phyloP scores from a whole-genome alignment of 2,329 filamentous ascomycete species.

The Aspergillus tamarii region DNA sequence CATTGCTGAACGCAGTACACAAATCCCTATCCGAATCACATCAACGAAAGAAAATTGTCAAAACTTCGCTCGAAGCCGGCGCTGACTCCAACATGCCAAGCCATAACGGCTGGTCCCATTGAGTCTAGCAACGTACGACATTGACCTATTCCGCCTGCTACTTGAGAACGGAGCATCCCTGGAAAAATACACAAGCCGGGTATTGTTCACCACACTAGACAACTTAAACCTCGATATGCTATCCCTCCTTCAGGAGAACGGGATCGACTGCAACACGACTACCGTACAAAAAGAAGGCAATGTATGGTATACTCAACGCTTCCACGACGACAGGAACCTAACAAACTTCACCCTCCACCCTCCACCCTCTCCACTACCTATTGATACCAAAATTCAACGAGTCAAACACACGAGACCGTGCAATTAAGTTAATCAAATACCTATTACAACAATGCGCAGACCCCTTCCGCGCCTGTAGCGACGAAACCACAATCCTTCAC shows the following conservation, averaged over 20 bases:
- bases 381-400: constrained; percentile 22
- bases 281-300: constrained; percentile 11
- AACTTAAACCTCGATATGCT: constrained; percentile 12
- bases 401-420: constrained; percentile 15
- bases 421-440: constrained; percentile 17
- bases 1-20: constrained; percentile 1
- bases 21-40: constrained; percentile 13
- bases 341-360: constrained; percentile 8
- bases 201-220: constrained; percentile 14
- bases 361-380: constrained; percentile 22
- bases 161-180: constrained; percentile 16
- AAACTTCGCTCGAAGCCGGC: constrained; percentile 19
- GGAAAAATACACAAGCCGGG: constrained; percentile 8
- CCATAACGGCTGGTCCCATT: constrained; percentile 20
- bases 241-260: constrained; percentile 13
- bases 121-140: constrained; percentile 16
- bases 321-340: neutral
- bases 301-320: constrained; percentile 18
- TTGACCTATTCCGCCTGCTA: constrained; percentile 17
- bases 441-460: constrained; percentile 21
- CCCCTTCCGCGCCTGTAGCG: constrained; percentile 16
- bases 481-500: constrained; percentile 17
- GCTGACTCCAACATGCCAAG: constrained; percentile 23
- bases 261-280: constrained; percentile 17
- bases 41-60: constrained; percentile 17